Evolutionary conservation across 1,139 yeast species (phyloP), one percentile per base, ranked within the genome.

Genomic region (Arxiozyma bovina): DNA sequence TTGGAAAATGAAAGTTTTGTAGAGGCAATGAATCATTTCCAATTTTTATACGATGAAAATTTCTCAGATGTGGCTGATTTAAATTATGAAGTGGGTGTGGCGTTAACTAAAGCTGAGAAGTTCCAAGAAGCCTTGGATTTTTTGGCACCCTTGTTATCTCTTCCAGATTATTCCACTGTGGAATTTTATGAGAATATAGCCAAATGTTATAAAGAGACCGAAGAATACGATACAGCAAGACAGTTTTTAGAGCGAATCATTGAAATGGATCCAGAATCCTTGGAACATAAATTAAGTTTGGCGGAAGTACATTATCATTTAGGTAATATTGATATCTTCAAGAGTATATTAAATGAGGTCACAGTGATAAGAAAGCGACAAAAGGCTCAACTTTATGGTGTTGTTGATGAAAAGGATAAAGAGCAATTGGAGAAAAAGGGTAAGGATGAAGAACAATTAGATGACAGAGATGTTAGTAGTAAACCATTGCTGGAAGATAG

Each of bases 281-380:
- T 87, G 45, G 96, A 90, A 58, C 79, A 84, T 15, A 82, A 86
- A 63, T 75, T 90, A 42, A 85, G 87, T 0, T 73, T 93, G 30
- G 96, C 95, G 0, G 98, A 93, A 69, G 81, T 90, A 1, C 80
- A 83, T 56, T 87, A 83, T 59, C 82, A 82, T 60, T 73, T 85
- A n/a, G 87, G 85, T 22, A 85, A 87, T 50, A 76, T 77, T 22
- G 82, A 78, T 2, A 78, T 77, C 30, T 90, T 96, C 3, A 78
- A 80, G 48, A 68, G 68, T 38, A 70, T 87, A 42, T 73, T 87
- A 53, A 74, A 75, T 23, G 84, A 81, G 57, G 88, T 83, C 15
- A 70, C 71, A 55, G 56, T 70, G 53, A 60, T 68, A 55, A 61
- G 75, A 60, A 67, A 72, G 57, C 64, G 62, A 61, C 74, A 61